Base-by-base conservation (phyloP, 2,329 filamentous ascomycete genomes). In the Leptographium lundbergii region DNA sequence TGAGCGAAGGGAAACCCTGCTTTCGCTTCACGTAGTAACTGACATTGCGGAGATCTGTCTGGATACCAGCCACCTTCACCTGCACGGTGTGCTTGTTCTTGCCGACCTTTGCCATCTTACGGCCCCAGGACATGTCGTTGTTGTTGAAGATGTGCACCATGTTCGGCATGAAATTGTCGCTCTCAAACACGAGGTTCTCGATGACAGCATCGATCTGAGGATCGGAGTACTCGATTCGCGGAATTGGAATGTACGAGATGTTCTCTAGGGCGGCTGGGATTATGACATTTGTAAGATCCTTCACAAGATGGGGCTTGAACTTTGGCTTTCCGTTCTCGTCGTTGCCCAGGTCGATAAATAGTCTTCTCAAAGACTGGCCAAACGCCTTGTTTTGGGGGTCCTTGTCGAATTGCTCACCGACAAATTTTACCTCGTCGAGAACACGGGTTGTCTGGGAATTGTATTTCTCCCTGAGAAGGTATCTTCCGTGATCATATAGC, bases 11-110 rank as follows among this genome's bases (percentile, higher is more conserved):
- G 78, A 96, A 96, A 10, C 94, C 92, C 67, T 91, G 77, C 82
- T 99, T 97, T 75, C 87, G 89, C 77, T 94, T 94, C 74, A 99
- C 80, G 73, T 97, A 91, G 80, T 91, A 97, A 72, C 88, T 89
- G 63, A 99, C 89, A 68, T 96, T 90, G 64, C 81, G 82, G 52
- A 97, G 78, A 65, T 99, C 94, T 78, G 92, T 91, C 77, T 99
- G 94, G 48, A 99, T 81, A 57, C 94, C 92, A 27, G 89, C 87
- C 3, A 94, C 87, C 62, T 89, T 87, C 63, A 97, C 79, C 77
- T 94, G 90, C 64, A 92, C 68, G 2, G 80, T 78, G 73, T 96
- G 91, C 73, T 89, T 86, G 72, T 84, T 86, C 77, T 86, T 89
- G 78, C 81, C 80, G 69, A 85, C 86, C 83, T 94, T 96, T 66